Evolutionary conservation across 2,329 filamentous ascomycete species (phyloP).

Genomic region (Aspergillus fructus): DNA sequence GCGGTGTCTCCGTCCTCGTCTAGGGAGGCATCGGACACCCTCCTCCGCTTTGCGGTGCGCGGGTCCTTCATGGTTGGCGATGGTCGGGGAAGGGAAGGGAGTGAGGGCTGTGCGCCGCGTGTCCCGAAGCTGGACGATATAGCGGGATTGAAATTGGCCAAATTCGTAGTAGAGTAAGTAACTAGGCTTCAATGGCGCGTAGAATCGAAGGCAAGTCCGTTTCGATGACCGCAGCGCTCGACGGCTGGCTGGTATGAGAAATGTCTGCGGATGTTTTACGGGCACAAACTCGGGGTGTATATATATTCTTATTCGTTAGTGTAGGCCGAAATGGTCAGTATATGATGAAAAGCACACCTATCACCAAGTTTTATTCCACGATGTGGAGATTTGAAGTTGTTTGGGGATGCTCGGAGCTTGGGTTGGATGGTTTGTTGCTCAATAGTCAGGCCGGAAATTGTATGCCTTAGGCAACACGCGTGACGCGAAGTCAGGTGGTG

Average conservation of each 20-base stretch:
- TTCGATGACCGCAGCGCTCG: not conserved
- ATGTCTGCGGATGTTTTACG: not conserved
- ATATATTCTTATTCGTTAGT: not conserved
- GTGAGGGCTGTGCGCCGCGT: not conserved
- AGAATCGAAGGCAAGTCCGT: not conserved
- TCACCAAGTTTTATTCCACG: not conserved
- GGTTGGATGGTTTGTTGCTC: constrained; percentile 1
- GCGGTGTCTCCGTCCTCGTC: constrained; percentile 33
- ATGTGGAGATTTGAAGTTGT: not conserved
- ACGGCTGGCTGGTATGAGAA: not conserved
- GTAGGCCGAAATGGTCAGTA: not conserved
- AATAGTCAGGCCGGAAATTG: constrained; percentile 11
- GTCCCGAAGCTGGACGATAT: not conserved
- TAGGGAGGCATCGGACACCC: constrained; percentile 28
- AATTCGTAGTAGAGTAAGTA: not conserved
- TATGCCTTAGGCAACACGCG: constrained; percentile 30
- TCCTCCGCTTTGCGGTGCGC: constrained; percentile 37
- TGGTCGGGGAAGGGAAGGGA: not conserved
- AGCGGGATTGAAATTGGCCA: not conserved
- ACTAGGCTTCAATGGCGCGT: not conserved
- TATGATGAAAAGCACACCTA: not conserved
- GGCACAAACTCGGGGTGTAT: not conserved
- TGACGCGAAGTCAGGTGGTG: constrained; percentile 34
- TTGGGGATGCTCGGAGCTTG: constrained; percentile 21
- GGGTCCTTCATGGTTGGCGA: constrained; percentile 32